Conservation (phyloP, 257 asterid genomes). For the Rubia yunnanensis region DNA sequence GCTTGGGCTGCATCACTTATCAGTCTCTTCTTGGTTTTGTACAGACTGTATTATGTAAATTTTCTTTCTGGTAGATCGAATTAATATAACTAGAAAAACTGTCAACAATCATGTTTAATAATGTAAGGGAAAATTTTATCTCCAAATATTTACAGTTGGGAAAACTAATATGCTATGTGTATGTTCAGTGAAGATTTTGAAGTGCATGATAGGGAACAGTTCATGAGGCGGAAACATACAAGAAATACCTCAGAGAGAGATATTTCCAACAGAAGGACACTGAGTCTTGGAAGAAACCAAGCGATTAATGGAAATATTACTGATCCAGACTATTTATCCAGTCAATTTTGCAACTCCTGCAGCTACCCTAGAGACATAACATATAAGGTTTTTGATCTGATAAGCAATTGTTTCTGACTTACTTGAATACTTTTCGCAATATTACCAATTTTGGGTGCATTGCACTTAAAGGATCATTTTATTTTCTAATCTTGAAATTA, state of each 20-base stretch:
- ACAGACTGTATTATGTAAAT: too few relatives aligned
- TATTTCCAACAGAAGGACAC: constrained; percentile 32
- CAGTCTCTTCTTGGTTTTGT: background rate
- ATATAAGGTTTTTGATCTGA: constrained; percentile 37
- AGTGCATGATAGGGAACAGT: constrained; percentile 44
- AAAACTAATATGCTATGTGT: constrained; percentile 15
- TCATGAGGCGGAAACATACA: constrained; percentile 36
- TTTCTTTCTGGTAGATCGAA: background rate
- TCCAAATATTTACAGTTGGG: background rate
- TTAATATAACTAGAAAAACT: background rate
- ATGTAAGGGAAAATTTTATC: background rate
- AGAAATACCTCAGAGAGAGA: constrained; percentile 26
- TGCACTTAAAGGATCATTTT: background rate
- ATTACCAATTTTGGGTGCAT: background rate
- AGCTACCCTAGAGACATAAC: constrained; percentile 30
- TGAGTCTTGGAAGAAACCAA: constrained; percentile 45
- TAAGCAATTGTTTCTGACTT: background rate
- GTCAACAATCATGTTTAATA: background rate
- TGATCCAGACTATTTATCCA: constrained; percentile 31
- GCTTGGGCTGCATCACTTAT: background rate
- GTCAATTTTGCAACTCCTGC: constrained; percentile 29
- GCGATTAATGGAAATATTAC: constrained; percentile 34
- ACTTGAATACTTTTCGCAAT: background rate
- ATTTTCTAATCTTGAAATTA: background rate
- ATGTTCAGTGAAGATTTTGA: constrained; percentile 66